Conservation (phyloP, 2,329 filamentous ascomycete genomes). For the Fusarium praegraminearum region DNA sequence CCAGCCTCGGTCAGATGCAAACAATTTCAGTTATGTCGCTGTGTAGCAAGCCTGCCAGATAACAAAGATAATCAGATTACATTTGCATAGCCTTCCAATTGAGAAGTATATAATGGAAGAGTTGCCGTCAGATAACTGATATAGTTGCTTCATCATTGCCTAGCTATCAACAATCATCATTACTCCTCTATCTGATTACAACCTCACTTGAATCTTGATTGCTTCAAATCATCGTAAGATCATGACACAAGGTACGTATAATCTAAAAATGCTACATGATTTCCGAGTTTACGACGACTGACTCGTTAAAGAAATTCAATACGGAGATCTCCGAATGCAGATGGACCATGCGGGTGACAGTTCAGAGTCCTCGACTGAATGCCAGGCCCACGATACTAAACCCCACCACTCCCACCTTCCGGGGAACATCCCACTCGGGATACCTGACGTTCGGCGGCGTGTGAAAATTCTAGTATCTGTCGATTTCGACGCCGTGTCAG, state of each 20-base stretch:
- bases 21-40: not conserved
- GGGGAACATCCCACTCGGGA: not conserved
- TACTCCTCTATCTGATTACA: not conserved
- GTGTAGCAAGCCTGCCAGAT: not conserved
- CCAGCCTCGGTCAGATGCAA: not conserved
- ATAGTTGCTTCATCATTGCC: not conserved
- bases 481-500: slow-evolving; percentile 67
- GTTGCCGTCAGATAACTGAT: not conserved
- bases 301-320: not conserved
- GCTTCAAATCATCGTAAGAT: not conserved
- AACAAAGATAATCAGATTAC: not conserved
- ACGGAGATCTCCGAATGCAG: slow-evolving; percentile 1
- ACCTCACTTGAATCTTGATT: not conserved
- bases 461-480: slow-evolving; percentile 42
- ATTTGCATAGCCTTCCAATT: not conserved
- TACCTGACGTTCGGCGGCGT: slow-evolving; percentile 29
- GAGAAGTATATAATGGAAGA: slow-evolving; percentile 6
- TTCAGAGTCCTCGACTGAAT: not conserved
- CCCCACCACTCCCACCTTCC: not conserved
- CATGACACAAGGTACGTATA: not conserved
- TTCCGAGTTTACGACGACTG: not conserved
- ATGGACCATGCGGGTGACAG: not conserved
- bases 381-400: not conserved
- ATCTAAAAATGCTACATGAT: not conserved
- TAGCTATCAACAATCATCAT: not conserved